Evolutionary conservation across 2,329 filamentous ascomycete species (phyloP), one percentile per base, ranked within the genome.

Genomic region (Fusarium haematococcum): DNA sequence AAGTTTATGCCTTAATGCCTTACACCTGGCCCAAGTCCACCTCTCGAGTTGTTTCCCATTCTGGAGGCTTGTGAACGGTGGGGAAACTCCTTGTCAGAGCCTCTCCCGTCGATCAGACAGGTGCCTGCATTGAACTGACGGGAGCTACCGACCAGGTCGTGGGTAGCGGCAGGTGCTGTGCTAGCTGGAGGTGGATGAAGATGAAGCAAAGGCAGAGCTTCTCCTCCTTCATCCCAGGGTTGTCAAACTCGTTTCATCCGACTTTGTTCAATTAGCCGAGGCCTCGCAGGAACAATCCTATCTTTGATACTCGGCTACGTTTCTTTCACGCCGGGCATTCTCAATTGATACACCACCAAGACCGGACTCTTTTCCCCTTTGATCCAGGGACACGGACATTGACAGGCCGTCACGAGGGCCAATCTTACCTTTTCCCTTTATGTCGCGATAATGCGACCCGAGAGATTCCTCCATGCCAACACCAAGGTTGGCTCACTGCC

Each of bases 121-220:
- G 71, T 45, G 68, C 70, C 57, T 56, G 71, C 71, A 73, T 72
- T 52, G 50, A 73, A 65, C 30, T 33, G 57, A 20, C 68, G 63
- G 68, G 71, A 72, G 57, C 57, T 63, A 37, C 60, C 43, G 23
- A 33, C 60, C 20, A 56, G 37, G 33, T 39, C 45, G 45, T 63
- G 33, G 60, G 32, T 63, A 52, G 52, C 50, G 45, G 30, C 57
- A 66, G 32, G 57, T 39, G 23, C 23, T 50, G 16, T 18, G 23
- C 41, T 54, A 18, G 60, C 27, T 64, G 62, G 70, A 50, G 45
- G 16, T 52, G 43, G 27, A 39, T 58, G 43, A 25, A 41, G 59
- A 70, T 61, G 32, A 58, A 67, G 48, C 25, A 32, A 30, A 30
- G 48, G 30, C 1, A 60, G 41, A 60, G 37, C 65, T 61, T 66